A percentile compares a stretch with the other conserved stretches of the same genome.
phyloP scores from a whole-genome alignment of 2,329 filamentous ascomycete species.

The Beauveria sp. region DNA sequence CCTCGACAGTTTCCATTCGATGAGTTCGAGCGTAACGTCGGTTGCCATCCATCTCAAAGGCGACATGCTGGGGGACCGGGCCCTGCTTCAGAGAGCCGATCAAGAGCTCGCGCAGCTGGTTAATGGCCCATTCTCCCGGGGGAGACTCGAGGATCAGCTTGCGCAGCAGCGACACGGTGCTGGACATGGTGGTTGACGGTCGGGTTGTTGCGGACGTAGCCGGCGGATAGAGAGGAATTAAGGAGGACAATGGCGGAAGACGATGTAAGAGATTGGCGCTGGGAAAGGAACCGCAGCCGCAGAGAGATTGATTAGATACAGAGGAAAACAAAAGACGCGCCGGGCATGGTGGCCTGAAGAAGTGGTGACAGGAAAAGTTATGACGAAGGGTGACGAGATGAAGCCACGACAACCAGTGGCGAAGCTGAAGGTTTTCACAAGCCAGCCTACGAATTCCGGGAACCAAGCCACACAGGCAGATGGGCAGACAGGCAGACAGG shows the following conservation, averaged over 20 bases:
- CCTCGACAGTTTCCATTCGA: constrained; percentile 93
- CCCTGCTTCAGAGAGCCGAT: constrained; percentile 86
- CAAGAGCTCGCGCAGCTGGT: constrained; percentile 70
- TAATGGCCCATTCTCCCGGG: constrained; percentile 82
- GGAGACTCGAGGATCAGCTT: constrained; percentile 80
- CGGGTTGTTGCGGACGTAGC: background rate
- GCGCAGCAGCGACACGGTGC: constrained; percentile 41
- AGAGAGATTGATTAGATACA: constrained; percentile 2
- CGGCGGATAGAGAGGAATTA: constrained; percentile 1
- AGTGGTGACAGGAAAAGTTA: background rate
- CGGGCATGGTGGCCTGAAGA: background rate
- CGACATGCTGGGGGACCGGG: constrained; percentile 86
- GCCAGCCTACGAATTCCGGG: background rate
- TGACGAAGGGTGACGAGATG: constrained; percentile 9
- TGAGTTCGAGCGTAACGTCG: constrained; percentile 82
- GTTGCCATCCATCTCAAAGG: constrained; percentile 99
- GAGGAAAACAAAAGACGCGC: constrained; percentile 8
- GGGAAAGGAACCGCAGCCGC: background rate
- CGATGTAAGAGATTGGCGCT: background rate
- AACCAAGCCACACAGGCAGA: background rate
- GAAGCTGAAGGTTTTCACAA: constrained; percentile 14
- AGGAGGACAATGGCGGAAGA: constrained; percentile 8
- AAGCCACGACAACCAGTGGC: constrained; percentile 19
- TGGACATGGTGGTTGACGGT: constrained; percentile 36
- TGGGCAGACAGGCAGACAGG: background rate